These are phyloP conservation scores for Fusarium phyllophilum DNA, from an alignment of 2,329 filamentous ascomycete species.

Conservation along the genomic window DNA sequence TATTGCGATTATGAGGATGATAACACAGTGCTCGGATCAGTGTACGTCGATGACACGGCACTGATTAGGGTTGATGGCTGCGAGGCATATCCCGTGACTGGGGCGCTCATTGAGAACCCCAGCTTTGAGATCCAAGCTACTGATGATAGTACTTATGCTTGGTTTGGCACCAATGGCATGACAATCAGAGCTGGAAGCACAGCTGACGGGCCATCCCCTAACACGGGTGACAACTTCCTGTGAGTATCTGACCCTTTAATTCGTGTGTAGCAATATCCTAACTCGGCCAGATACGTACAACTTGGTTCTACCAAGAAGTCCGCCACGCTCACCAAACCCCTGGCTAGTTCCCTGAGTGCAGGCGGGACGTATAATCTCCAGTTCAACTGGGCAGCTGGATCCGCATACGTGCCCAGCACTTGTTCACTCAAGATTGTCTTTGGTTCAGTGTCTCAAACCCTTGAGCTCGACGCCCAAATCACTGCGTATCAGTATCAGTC, in stretches of 20 bases:
- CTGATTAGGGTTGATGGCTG: not conserved
- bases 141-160: not conserved
- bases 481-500: not conserved
- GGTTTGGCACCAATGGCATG: conserved; percentile 3
- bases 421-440: not conserved
- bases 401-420: not conserved
- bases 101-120: not conserved
- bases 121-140: conserved; percentile 7
- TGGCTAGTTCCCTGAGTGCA: not conserved
- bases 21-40: not conserved
- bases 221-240: not conserved
- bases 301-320: not conserved
- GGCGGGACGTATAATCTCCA: not conserved
- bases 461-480: not conserved
- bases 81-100: conserved; percentile 1
- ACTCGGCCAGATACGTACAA: not conserved
- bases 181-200: not conserved
- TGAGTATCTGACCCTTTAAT: not conserved
- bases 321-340: not conserved
- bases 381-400: conserved; percentile 6
- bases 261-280: not conserved
- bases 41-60: conserved; percentile 6
- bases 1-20: not conserved
- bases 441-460: not conserved
- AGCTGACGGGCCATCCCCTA: rapidly evolving